Conservation (phyloP, 2,329 filamentous ascomycete genomes). For the Paecilomyces sp. region DNA sequence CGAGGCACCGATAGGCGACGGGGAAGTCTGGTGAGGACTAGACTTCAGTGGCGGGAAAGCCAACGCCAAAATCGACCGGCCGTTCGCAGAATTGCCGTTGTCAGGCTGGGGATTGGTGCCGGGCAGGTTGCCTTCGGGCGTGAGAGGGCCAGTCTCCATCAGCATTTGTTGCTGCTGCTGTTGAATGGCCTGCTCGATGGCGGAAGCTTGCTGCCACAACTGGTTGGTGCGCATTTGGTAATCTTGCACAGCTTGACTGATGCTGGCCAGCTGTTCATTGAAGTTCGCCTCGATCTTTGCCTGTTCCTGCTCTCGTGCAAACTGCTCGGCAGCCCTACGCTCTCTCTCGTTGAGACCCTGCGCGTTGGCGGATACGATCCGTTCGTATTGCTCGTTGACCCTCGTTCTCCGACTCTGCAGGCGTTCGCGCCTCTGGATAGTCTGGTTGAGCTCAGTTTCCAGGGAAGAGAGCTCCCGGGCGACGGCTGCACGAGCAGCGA, state of each 20-base stretch:
- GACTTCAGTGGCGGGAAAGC: constrained; percentile 27
- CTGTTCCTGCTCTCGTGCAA: constrained; percentile 39
- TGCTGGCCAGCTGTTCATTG: constrained; percentile 35
- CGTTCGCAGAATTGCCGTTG: constrained; percentile 17
- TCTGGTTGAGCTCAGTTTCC: constrained; percentile 46
- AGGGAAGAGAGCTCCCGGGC: constrained; percentile 47
- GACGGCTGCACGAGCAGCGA: constrained; percentile 42
- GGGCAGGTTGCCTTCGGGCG: constrained; percentile 55
- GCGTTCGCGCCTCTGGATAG: constrained; percentile 53
- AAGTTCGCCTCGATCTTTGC: constrained; percentile 35
- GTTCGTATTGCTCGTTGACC: constrained; percentile 55
- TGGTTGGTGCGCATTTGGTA: constrained; percentile 36
- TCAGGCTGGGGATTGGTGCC: constrained; percentile 41
- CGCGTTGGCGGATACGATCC: constrained; percentile 51
- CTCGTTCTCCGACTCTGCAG: constrained; percentile 51
- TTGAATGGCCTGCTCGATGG: constrained; percentile 37
- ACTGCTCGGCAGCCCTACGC: constrained; percentile 40
- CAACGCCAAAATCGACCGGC: constrained; percentile 27
- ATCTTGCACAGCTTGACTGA: constrained; percentile 37
- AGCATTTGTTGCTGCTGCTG: constrained; percentile 40
- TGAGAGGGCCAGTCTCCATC: constrained; percentile 39
- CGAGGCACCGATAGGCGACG: constrained; percentile 24
- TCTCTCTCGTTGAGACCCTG: constrained; percentile 51
- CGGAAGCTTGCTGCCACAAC: constrained; percentile 36
- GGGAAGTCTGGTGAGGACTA: constrained; percentile 26